Evolutionary conservation across 1,284 basidiomycete genomes (phyloP).

Genomic region (Serendipita sp.): DNA sequence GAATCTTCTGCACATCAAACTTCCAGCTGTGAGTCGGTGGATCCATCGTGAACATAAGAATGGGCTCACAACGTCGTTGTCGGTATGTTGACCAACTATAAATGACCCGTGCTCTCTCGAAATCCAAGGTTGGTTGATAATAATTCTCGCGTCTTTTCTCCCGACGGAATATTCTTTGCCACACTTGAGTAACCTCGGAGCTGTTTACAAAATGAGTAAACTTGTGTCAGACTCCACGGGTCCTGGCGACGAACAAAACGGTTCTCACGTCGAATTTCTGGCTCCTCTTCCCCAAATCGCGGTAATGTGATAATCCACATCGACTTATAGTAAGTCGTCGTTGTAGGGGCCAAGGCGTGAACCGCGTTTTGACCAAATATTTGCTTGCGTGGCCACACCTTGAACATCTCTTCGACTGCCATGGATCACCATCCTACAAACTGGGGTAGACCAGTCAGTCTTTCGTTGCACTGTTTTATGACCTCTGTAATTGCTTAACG

Average conservation of each 20-base stretch:
- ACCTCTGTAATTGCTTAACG: conserved; percentile 5
- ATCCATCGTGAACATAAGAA: background rate
- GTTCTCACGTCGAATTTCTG: background rate
- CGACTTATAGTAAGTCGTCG: background rate
- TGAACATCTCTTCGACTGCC: conserved; percentile 11
- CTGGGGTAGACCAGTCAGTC: conserved; percentile 65
- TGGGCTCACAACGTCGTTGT: conserved; percentile 38
- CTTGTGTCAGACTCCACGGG: background rate
- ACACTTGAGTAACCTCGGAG: conserved; percentile 46
- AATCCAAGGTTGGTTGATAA: conserved; percentile 43
- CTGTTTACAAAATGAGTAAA: conserved; percentile 21
- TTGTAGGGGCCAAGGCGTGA: background rate
- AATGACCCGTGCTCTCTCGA: conserved; percentile 45
- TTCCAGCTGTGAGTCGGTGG: background rate
- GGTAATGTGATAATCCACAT: background rate
- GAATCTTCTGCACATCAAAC: background rate
- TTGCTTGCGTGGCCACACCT: conserved; percentile 9
- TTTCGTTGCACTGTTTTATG: background rate
- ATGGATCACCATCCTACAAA: conserved; percentile 74
- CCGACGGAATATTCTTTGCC: conserved; percentile 38
- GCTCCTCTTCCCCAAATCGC: background rate
- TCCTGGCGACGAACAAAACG: background rate
- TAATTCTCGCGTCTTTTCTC: conserved; percentile 33
- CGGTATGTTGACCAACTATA: conserved; percentile 33
- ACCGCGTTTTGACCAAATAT: background rate